Evolutionary conservation across 495 filamentous ascomycete genomes (phyloP), one percentile per base, ranked within the genome.

Genomic region (Penicillium samsonianum): DNA sequence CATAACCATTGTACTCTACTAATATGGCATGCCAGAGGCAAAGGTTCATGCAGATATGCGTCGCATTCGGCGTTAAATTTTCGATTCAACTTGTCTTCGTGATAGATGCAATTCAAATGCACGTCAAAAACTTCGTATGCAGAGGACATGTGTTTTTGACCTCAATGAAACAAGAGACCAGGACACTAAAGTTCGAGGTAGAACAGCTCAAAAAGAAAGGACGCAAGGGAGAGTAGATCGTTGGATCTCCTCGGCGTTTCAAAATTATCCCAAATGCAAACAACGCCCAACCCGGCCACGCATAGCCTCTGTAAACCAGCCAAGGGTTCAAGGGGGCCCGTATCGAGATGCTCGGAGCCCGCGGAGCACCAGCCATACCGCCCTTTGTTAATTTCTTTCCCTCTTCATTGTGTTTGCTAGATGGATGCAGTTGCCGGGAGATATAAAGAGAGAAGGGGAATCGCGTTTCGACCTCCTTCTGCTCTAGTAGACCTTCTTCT

Each of bases 401-500:
- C 40, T 37, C 54, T 33, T 44, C 22, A 3, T 57, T 52, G 42
- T 14, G 55, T 17, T 64, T 58, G 53, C 33, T 16, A 22, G 50
- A 28, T 54, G 42, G 17, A 51, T 57, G 49, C 23, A 25, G 38
- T 23, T 52, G 52, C 48, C 43, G 26, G 22, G 26, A 49, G 50
- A 55, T 61, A 64, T 60, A 68, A 49, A 55, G 46, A 63, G 43
- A 52, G 49, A 50, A 41, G 55, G 23, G 22, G 41, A 22, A 48
- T 23, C 35, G 25, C 3, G 8, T 7, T 38, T 61, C 19, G 25
- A 42, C 55, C 23, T 26, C 52, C 20, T 58, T 52, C 54, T 50
- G 9, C 44, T 59, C 64, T 89, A 98, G 77, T 98, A 98, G 60
- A 98, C 94, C 83, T 98, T 98, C 87, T 98, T 98, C 87, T 98